Evolutionary conservation across 345 rosid genomes (phyloP), one percentile per base, ranked within the genome.

Genomic region (Xanthoceras sorbifolium): DNA sequence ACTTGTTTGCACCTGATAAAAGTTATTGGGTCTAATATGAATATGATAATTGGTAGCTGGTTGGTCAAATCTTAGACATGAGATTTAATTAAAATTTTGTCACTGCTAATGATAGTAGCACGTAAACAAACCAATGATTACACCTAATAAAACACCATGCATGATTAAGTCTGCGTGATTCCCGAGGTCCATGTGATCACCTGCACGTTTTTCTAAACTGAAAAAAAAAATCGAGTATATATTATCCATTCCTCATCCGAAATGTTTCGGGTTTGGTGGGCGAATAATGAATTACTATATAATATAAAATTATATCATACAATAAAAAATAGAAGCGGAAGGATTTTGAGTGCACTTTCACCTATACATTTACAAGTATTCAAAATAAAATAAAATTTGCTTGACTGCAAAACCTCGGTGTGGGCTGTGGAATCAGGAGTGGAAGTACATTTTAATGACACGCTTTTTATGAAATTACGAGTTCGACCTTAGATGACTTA

Each of bases 71-170:
- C 11, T 26, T 25, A 6, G 20, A 66, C 70, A 66, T 2, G 14
- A 3, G 36, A 52, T 17, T 52, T 28, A 20, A 50, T 29, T 50
- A 9, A 15, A 36, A 28, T 29, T 3, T 3, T 26, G 18, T 46
- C 59, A 48, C 38, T 68, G n/a, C 17, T 22, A 67, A 52, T 70
- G 42, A 17, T 68, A 29, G 60, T 63, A 38, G 46, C 72, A 28
- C 71, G 74, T 54, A 64, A 52, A n/a, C 72, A 31, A 26, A 54
- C 48, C 52, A 78, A 79, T 79, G 71, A 69, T 74, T 62, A 40
- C 5, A 52, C 36, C 25, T 67, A 62, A 74, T 62, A 57, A 20
- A 48, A 20, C 7, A 50, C 46, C 36, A 50, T 50, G 75, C 78
- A 67, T 59, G 17, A 50, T 28, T 52, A n/a, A 57, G 3, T 31